Conservation (phyloP, 352 stramenopile genomes). For the Pseudoperonospora humuli region DNA sequence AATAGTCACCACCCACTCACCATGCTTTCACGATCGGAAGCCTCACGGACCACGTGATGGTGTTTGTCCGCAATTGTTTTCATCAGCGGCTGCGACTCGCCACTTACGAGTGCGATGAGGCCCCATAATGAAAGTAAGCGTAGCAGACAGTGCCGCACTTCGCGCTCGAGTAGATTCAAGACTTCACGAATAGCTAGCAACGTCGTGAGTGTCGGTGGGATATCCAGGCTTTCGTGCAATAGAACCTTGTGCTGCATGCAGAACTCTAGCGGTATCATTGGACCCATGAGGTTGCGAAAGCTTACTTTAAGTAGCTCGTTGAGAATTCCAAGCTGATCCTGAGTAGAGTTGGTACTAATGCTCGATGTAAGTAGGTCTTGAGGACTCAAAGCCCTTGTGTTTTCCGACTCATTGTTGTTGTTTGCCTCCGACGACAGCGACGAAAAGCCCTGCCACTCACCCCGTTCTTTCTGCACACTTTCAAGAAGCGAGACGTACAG, state of each 20-base stretch:
- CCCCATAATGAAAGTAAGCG: constrained; percentile 51
- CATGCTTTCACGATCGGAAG: constrained; percentile 53
- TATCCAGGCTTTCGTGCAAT: constrained; percentile 22
- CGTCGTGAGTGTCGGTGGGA: constrained; percentile 33
- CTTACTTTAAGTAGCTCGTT: constrained; percentile 60
- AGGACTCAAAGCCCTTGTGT: constrained; percentile 7
- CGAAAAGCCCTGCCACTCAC: constrained; percentile 61
- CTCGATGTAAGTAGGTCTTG: constrained; percentile 12
- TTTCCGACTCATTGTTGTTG: constrained; percentile 20
- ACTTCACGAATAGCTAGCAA: constrained; percentile 39
- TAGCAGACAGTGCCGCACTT: constrained; percentile 47
- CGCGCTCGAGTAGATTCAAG: constrained; percentile 34
- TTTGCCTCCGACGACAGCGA: constrained; percentile 1
- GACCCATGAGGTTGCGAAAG: constrained; percentile 54
- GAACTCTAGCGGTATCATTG: constrained; percentile 34
- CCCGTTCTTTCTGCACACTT: constrained; percentile 52
- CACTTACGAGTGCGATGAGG: constrained; percentile 32
- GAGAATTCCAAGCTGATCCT: constrained; percentile 35
- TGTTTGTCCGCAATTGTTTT: constrained; percentile 49
- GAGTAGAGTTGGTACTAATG: constrained; percentile 4
- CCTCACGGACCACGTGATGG: constrained; percentile 49
- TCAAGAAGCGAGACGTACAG: constrained; percentile 63
- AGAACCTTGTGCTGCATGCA: constrained; percentile 42
- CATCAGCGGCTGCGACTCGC: constrained; percentile 24
- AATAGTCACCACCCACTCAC: constrained; percentile 26